These are phyloP conservation scores for Neoascochyta sp. DNA, from an alignment of 2,329 filamentous ascomycete genomes.

Conservation along the genomic window DNA sequence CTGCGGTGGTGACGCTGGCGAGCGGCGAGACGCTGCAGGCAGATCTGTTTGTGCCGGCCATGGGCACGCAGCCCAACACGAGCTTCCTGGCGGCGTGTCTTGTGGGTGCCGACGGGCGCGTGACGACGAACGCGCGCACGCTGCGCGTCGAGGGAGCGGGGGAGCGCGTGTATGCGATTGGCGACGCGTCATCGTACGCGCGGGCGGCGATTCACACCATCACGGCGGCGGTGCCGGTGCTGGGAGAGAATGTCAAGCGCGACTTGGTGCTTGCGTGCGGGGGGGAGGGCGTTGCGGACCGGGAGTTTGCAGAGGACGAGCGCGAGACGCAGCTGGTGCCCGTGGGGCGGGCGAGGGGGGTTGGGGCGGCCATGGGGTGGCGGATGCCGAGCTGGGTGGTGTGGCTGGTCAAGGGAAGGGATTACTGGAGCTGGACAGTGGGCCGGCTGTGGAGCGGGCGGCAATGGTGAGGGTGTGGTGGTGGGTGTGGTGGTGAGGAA, in stretches of 20 bases:
- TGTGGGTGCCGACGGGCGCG: conserved; percentile 20
- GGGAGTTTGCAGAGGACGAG: conserved; percentile 15
- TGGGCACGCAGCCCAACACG: conserved; percentile 33
- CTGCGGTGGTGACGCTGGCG: conserved; percentile 39
- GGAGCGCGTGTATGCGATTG: conserved; percentile 34
- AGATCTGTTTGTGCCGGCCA: conserved; percentile 38
- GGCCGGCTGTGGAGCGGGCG: conserved; percentile 50
- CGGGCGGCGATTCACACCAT: conserved; percentile 35
- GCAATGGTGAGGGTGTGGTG: too few relatives aligned
- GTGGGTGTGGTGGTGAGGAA: too few relatives aligned
- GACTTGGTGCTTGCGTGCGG: conserved; percentile 45
- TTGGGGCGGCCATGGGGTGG: conserved; percentile 34
- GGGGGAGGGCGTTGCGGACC: conserved; percentile 13
- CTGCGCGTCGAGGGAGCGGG: conserved; percentile 24
- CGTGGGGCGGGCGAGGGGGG: conserved; percentile 24
- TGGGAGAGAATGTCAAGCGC: conserved; percentile 48
- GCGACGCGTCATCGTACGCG: conserved; percentile 33
- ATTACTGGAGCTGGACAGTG: conserved; percentile 51
- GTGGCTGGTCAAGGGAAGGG: conserved; percentile 38
- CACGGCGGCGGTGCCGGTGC: conserved; percentile 34
- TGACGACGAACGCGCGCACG: conserved; percentile 24
- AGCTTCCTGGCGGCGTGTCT: conserved; percentile 24
- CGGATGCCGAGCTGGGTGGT: conserved; percentile 36
- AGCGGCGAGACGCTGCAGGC: conserved; percentile 36
- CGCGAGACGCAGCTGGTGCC: conserved; percentile 27